Percentiles rank a stretch among this genome's conserved stretches.
Evolutionary conservation across 1,284 basidiomycete genomes (phyloP).

Genomic region (Heliocybe sulcata): DNA sequence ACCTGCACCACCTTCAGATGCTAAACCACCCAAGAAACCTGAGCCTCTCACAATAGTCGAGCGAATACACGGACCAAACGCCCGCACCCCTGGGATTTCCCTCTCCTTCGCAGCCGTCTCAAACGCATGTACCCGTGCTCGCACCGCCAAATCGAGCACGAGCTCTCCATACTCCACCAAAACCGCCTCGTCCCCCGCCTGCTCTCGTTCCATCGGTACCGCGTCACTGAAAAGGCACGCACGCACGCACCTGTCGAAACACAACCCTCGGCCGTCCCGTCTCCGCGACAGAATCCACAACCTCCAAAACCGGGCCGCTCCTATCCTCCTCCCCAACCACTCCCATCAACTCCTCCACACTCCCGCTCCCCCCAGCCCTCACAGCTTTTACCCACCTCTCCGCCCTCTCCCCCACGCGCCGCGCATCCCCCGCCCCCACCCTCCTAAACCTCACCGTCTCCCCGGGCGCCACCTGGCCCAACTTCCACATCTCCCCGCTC

Average conservation of each 20-base stretch:
- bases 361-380: conserved; percentile 4
- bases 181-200: conserved; percentile 53
- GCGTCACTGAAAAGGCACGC: background rate
- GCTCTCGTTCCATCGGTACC: background rate
- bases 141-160: conserved; percentile 39
- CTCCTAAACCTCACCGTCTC: conserved; percentile 41
- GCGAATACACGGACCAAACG: conserved; percentile 49
- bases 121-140: conserved; percentile 50
- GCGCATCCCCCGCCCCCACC: conserved; percentile 34
- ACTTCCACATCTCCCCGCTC: conserved; percentile 53
- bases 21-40: background rate
- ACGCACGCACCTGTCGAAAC: conserved; percentile 34
- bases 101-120: conserved; percentile 31
- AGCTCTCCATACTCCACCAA: conserved; percentile 53
- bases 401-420: conserved; percentile 16
- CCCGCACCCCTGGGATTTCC: conserved; percentile 29
- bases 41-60: conserved; percentile 41
- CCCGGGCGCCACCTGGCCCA: conserved; percentile 54
- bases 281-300: conserved; percentile 14
- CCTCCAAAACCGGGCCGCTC: conserved; percentile 24
- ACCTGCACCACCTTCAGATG: conserved; percentile 25
- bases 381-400: conserved; percentile 25
- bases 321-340: conserved; percentile 6
- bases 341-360: background rate
- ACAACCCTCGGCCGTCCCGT: conserved; percentile 22